Conservation (phyloP, 495 filamentous ascomycete genomes). For the Xylaria curta region DNA sequence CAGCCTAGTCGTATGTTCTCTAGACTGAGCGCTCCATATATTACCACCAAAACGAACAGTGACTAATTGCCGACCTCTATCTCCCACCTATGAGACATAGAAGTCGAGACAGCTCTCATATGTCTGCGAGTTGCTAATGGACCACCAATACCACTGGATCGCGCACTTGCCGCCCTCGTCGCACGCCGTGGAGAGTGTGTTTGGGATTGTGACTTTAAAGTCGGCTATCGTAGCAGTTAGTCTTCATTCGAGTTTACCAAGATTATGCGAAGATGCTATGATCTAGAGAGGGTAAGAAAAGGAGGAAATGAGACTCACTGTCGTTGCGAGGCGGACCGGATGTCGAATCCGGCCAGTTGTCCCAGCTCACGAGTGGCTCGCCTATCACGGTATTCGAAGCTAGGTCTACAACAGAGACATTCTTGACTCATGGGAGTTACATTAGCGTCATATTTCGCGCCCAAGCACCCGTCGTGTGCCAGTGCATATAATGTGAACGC, state of each 20-base stretch:
- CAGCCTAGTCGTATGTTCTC: background rate
- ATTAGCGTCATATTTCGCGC: background rate
- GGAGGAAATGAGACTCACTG: background rate
- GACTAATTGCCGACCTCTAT: background rate
- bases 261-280: background rate
- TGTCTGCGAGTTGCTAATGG: constrained; percentile 24
- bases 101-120: constrained; percentile 27
- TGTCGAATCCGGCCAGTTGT: constrained; percentile 21
- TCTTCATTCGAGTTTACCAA: background rate
- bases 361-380: constrained; percentile 22
- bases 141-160: constrained; percentile 30
- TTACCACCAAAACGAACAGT: background rate
- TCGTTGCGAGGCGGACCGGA: constrained; percentile 27
- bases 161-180: constrained; percentile 26
- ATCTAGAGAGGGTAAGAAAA: background rate
- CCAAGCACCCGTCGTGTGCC: too few species aligned
- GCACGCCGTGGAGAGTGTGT: constrained; percentile 13
- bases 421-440: background rate
- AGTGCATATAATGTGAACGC: background rate
- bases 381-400: constrained; percentile 23
- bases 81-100: background rate
- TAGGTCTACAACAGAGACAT: constrained; percentile 24
- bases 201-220: constrained; percentile 20
- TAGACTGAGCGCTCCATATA: background rate
- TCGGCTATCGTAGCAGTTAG: constrained; percentile 12